Conservation (phyloP, 2,329 filamentous ascomycete species). For the Penicillium sp. region DNA sequence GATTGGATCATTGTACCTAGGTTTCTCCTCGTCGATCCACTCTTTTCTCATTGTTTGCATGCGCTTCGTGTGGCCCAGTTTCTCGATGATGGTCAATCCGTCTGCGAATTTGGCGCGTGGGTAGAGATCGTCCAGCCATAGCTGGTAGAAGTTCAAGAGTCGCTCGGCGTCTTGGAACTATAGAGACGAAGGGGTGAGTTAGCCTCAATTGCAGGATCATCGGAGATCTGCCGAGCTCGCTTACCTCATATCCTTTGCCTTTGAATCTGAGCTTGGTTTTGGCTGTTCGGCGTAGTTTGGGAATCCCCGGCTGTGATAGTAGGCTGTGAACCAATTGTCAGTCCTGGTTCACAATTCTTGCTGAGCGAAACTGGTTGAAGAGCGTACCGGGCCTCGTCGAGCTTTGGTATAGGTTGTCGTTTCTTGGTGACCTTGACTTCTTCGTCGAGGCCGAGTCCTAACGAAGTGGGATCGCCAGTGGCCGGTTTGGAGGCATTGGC, state of each 20-base stretch:
- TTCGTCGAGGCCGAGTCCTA: constrained; percentile 76
- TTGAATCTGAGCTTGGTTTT: constrained; percentile 74
- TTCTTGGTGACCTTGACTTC: constrained; percentile 81
- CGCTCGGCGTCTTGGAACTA: constrained; percentile 82
- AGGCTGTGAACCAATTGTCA: constrained; percentile 56
- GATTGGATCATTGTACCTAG: constrained; percentile 16
- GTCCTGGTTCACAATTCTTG: not conserved
- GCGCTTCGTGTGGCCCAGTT: constrained; percentile 80
- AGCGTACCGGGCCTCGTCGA: constrained; percentile 74
- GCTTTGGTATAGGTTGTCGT: constrained; percentile 74
- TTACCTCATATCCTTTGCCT: constrained; percentile 89
- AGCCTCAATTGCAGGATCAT: constrained; percentile 4
- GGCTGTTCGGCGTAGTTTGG: constrained; percentile 72
- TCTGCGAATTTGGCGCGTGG: constrained; percentile 94
- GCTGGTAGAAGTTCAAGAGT: constrained; percentile 85
- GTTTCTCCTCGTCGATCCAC: constrained; percentile 75
- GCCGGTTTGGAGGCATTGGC: constrained; percentile 18
- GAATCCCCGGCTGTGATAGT: constrained; percentile 81
- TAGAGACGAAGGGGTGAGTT: not conserved
- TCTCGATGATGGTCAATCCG: constrained; percentile 86
- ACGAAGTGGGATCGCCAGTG: constrained; percentile 50
- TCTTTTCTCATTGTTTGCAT: constrained; percentile 73
- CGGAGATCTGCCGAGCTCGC: not conserved
- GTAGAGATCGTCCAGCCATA: constrained; percentile 96
- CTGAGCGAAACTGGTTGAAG: not conserved